phyloP scores from a whole-genome alignment of 208 protist genomes.

The Leishmania tarentolae region DNA sequence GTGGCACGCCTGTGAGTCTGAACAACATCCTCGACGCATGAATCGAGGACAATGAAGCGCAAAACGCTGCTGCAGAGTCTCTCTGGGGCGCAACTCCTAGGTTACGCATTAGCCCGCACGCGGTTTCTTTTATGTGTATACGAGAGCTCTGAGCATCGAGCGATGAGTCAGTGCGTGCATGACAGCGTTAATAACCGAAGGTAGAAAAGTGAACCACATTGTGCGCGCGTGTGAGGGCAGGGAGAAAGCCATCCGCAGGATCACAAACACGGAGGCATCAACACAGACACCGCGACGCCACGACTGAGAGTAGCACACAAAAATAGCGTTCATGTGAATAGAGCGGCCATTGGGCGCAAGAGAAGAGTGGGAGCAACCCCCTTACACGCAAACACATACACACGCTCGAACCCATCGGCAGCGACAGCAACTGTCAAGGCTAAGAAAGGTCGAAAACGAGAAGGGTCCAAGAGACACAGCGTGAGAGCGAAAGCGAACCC shows the following conservation, averaged over 20 bases:
- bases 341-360: background rate
- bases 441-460: background rate
- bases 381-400: background rate
- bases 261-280: background rate
- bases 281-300: background rate
- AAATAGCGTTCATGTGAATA: background rate
- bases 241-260: background rate
- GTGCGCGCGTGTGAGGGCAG: background rate
- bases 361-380: background rate
- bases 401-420: background rate
- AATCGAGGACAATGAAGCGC: background rate
- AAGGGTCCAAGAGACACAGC: too few relatives aligned
- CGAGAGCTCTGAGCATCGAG: background rate
- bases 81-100: background rate
- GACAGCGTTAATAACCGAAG: background rate
- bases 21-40: background rate
- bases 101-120: background rate
- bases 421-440: background rate
- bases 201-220: background rate
- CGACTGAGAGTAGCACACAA: background rate
- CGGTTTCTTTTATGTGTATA: background rate
- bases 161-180: background rate
- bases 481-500: background rate
- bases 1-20: background rate
- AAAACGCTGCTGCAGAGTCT: background rate